These are phyloP conservation scores for Lolium perenne DNA, from an alignment of 176 grass and related monocot genomes.

Conservation along the genomic window DNA sequence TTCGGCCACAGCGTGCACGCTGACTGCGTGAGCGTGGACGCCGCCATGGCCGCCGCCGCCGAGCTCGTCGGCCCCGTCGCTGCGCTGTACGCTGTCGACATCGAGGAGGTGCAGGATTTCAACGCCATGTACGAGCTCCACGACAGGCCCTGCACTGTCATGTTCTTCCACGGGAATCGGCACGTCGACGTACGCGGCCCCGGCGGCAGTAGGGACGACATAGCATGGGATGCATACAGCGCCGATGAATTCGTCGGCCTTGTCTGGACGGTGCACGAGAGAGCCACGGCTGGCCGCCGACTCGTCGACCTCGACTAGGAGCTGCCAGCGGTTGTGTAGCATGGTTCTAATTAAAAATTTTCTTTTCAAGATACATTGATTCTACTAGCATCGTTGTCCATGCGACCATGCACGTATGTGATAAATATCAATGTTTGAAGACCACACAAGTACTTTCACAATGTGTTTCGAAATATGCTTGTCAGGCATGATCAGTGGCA, in stretches of 20 bases:
- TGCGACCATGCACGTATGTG: no score
- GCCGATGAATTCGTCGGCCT: neutral
- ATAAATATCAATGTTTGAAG: neutral
- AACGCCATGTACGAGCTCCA: conserved; percentile 8
- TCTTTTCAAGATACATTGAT: neutral
- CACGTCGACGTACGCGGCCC: neutral
- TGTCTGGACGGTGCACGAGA: neutral
- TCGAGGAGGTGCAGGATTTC: conserved; percentile 17
- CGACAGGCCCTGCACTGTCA: neutral
- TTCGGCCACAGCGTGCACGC: neutral
- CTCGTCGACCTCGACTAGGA: neutral
- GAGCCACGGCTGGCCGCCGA: conserved; percentile 2
- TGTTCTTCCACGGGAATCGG: conserved; percentile 1
- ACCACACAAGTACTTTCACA: neutral
- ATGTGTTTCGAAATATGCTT: neutral
- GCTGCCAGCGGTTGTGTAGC: neutral
- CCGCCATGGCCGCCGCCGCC: conserved; percentile 4
- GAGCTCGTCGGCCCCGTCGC: neutral
- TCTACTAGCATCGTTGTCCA: neutral
- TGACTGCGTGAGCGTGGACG: neutral
- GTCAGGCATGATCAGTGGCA: no score
- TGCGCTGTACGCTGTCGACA: conserved; percentile 23
- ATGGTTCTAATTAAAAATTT: neutral
- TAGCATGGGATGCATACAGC: neutral
- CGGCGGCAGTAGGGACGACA: neutral